Percentiles rank a stretch among this genome's conserved stretches.
Conservation (phyloP, 176 grass and related monocot species). For the Phoenix dactylifera region DNA sequence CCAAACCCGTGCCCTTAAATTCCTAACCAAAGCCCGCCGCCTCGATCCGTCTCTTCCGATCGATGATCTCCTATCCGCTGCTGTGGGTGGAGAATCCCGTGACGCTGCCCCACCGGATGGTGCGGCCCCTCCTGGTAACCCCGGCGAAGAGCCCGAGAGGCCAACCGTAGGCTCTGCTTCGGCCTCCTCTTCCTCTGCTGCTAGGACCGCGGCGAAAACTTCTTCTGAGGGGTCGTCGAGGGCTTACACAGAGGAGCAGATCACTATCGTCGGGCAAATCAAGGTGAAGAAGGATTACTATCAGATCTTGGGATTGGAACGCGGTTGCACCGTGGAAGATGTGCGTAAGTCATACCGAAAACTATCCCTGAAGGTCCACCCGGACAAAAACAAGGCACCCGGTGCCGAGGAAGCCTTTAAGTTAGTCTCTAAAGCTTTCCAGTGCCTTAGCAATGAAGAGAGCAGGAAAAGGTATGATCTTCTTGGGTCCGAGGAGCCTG, state of each 20-base stretch:
- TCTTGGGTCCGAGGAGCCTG: slow-evolving; percentile 61
- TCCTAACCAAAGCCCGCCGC: slow-evolving; percentile 74
- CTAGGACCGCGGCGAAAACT: slow-evolving; percentile 21
- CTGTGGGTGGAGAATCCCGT: neutral
- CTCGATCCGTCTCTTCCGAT: slow-evolving; percentile 74
- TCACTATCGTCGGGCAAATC: slow-evolving; percentile 61
- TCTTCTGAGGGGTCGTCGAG: slow-evolving; percentile 8
- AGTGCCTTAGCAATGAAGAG: slow-evolving; percentile 74
- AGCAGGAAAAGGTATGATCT: slow-evolving; percentile 72
- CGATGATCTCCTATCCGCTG: slow-evolving; percentile 45
- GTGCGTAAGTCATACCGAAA: slow-evolving; percentile 95
- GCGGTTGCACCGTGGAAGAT: slow-evolving; percentile 72
- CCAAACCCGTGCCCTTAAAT: slow-evolving; percentile 59
- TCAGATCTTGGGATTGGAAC: slow-evolving; percentile 67
- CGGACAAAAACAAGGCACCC: slow-evolving; percentile 87
- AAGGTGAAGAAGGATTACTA: slow-evolving; percentile 88
- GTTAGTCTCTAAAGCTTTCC: slow-evolving; percentile 88
- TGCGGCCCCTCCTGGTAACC: neutral
- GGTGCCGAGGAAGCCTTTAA: slow-evolving; percentile 95
- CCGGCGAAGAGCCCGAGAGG: slow-evolving; percentile 2
- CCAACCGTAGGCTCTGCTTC: slow-evolving; percentile 10
- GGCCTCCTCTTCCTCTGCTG: slow-evolving; percentile 12
- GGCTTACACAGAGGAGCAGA: slow-evolving; percentile 68
- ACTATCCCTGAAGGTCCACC: slow-evolving; percentile 94
- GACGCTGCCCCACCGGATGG: too few relatives aligned